Percentiles rank a stretch among this genome's conserved stretches.
phyloP scores from a whole-genome alignment of 495 filamentous ascomycete genomes.

The Penicillium herquei region DNA sequence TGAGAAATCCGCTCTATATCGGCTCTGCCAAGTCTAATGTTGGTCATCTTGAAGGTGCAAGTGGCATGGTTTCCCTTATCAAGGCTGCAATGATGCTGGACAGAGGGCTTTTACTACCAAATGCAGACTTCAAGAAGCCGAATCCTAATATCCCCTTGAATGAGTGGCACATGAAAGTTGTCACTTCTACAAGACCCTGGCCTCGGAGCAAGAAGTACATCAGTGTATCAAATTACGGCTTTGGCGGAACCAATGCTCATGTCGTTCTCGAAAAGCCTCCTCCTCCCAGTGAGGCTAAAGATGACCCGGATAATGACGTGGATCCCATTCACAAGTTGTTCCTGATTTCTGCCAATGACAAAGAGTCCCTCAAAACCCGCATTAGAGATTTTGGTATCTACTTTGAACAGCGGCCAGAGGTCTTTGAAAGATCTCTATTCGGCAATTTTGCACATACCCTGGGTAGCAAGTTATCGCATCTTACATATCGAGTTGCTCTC shows the following conservation, averaged over 20 bases:
- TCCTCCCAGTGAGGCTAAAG: conserved; percentile 6
- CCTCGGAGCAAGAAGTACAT: conserved; percentile 32
- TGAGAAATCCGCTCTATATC: conserved; percentile 32
- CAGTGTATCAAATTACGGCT: conserved; percentile 62
- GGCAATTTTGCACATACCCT: conserved; percentile 32
- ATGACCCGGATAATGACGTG: conserved; percentile 13
- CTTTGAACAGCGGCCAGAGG: conserved; percentile 31
- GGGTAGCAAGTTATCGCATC: conserved; percentile 25
- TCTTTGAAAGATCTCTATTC: conserved; percentile 29
- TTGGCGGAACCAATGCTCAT: conserved; percentile 62
- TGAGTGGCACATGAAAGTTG: conserved; percentile 28
- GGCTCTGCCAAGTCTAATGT: conserved; percentile 40
- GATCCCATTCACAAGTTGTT: conserved; percentile 27
- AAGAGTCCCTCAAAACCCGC: conserved; percentile 24
- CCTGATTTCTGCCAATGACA: conserved; percentile 31
- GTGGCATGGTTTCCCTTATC: conserved; percentile 58
- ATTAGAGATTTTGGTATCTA: conserved; percentile 31
- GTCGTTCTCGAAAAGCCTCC: conserved; percentile 44
- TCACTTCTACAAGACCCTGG: conserved; percentile 17
- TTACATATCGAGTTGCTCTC: conserved; percentile 26
- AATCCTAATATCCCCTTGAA: conserved; percentile 33
- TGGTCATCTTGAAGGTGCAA: conserved; percentile 58
- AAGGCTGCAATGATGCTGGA: conserved; percentile 61
- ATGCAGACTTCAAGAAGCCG: conserved; percentile 35
- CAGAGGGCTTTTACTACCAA: conserved; percentile 38